Evolutionary conservation across 208 protist genomes (phyloP).

Genomic region (Wallacemonas rigidus): DNA sequence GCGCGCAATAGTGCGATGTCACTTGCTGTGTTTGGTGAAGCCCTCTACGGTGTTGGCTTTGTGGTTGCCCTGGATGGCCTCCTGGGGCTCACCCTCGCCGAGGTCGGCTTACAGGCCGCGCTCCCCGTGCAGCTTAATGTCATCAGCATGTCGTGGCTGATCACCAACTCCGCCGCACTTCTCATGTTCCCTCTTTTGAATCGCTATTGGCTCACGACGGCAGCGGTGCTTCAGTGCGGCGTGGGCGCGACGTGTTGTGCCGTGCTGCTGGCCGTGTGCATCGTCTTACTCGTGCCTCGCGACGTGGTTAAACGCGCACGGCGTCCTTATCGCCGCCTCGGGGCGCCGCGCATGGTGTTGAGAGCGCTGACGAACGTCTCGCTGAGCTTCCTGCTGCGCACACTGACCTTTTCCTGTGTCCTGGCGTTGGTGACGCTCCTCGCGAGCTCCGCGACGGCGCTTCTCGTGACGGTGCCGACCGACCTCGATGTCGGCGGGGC

Average conservation of each 20-base stretch:
- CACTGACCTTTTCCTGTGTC: constrained; percentile 29
- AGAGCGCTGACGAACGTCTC: constrained; percentile 30
- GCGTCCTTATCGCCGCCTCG: constrained; percentile 24
- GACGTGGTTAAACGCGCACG: constrained; percentile 29
- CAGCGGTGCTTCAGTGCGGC: constrained; percentile 19
- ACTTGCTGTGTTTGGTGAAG: constrained; percentile 17
- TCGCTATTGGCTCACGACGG: constrained; percentile 30
- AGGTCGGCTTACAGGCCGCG: constrained; percentile 37
- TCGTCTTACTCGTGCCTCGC: constrained; percentile 30
- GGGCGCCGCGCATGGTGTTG: constrained; percentile 9
- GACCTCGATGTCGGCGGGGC: background rate
- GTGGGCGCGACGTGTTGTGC: constrained; percentile 20
- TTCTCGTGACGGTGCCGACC: constrained; percentile 31
- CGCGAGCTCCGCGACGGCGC: constrained; percentile 19
- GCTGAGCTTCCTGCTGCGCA: constrained; percentile 28
- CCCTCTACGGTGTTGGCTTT: constrained; percentile 32
- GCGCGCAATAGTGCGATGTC: constrained; percentile 1
- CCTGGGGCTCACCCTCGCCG: constrained; percentile 23
- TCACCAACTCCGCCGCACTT: constrained; percentile 28
- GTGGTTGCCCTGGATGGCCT: constrained; percentile 29
- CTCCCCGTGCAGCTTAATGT: constrained; percentile 28
- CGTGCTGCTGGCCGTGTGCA: constrained; percentile 25
- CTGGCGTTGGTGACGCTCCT: constrained; percentile 27
- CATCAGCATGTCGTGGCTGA: constrained; percentile 26
- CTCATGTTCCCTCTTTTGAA: constrained; percentile 26